phyloP scores from a whole-genome alignment of 495 filamentous ascomycete genomes.

The Aspergillus sparsus region DNA sequence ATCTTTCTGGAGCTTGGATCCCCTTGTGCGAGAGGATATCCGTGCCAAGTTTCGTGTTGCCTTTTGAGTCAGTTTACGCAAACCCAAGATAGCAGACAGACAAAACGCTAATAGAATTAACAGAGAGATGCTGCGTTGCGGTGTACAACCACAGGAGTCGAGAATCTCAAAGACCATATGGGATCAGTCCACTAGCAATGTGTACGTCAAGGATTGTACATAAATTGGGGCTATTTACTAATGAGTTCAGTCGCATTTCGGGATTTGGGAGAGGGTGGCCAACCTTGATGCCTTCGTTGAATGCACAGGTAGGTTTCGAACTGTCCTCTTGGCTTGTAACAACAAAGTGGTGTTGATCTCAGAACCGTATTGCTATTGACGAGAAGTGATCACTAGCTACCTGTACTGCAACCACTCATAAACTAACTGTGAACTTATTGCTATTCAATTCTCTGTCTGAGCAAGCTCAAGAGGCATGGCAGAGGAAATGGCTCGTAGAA shows the following conservation, averaged over 20 bases:
- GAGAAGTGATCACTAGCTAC: too few relatives aligned
- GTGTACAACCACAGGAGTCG: conserved; percentile 1
- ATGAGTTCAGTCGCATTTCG: conserved; percentile 10
- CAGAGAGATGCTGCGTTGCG: conserved; percentile 8
- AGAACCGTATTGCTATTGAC: too few relatives aligned
- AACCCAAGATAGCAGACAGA: conserved; percentile 1
- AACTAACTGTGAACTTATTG: too few relatives aligned
- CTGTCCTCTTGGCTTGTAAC: too few relatives aligned
- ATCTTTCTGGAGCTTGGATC: conserved; percentile 8
- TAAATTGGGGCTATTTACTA: conserved; percentile 6
- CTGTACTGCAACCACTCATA: too few relatives aligned
- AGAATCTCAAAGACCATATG: conserved; percentile 4
- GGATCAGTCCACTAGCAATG: conserved; percentile 5
- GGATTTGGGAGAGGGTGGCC: conserved; percentile 2
- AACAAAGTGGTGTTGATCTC: too few relatives aligned
- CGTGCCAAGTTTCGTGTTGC: conserved; percentile 7
- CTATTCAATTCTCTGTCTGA: too few relatives aligned
- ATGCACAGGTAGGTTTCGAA: too few relatives aligned
- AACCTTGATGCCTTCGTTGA: too few relatives aligned
- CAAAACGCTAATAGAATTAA: conserved; percentile 1
- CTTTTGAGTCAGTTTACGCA: conserved; percentile 8
- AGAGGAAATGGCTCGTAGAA: too few relatives aligned
- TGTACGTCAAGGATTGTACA: conserved; percentile 1
- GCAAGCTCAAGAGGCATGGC: too few relatives aligned
- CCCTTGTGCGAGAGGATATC: conserved; percentile 7